A percentile compares a stretch with the other conserved stretches of the same genome.
Evolutionary conservation across 768 basidiomycete species (phyloP).

Genomic region (Gloeopeniophorella convolvens): DNA sequence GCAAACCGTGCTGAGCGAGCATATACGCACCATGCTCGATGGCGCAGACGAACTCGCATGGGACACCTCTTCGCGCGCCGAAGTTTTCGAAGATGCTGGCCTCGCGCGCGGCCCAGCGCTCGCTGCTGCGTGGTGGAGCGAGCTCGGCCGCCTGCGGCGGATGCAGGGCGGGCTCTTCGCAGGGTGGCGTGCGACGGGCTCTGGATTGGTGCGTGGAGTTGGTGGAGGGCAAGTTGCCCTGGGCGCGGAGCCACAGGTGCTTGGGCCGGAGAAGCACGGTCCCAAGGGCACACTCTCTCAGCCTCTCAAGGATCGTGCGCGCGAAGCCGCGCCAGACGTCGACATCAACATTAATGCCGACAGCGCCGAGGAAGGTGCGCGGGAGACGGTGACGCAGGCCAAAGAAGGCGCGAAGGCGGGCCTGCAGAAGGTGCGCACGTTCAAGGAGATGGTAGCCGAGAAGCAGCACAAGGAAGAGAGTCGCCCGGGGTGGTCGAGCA

Average conservation of each 20-base stretch:
- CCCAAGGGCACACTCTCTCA: constrained; percentile 52
- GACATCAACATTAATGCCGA: constrained; percentile 26
- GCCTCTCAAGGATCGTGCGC: constrained; percentile 30
- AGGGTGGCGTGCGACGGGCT: constrained; percentile 53
- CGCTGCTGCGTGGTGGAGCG: constrained; percentile 63
- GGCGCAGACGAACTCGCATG: constrained; percentile 50
- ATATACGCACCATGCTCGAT: constrained; percentile 46
- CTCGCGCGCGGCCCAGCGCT: constrained; percentile 41
- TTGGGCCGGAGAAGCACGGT: constrained; percentile 60
- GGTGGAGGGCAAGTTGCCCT: constrained; percentile 45
- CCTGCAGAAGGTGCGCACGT: constrained; percentile 25
- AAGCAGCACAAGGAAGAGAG: constrained; percentile 30
- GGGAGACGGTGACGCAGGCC: constrained; percentile 26
- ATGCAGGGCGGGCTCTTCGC: constrained; percentile 31
- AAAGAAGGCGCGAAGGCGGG: constrained; percentile 27
- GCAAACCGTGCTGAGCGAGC: constrained; percentile 49
- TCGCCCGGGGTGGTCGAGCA: constrained; percentile 32
- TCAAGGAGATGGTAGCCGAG: constrained; percentile 28
- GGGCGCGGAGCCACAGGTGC: constrained; percentile 69
- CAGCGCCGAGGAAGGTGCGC: constrained; percentile 17
- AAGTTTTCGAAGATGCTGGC: constrained; percentile 64
- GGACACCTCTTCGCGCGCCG: constrained; percentile 49
- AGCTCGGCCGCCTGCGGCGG: constrained; percentile 51
- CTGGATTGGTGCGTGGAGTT: constrained; percentile 46
- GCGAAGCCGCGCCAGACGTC: constrained; percentile 28